Percentiles rank a stretch among this genome's conserved stretches.
Evolutionary conservation across 2,329 filamentous ascomycete genomes (phyloP).

Genomic region (Alternaria panax): DNA sequence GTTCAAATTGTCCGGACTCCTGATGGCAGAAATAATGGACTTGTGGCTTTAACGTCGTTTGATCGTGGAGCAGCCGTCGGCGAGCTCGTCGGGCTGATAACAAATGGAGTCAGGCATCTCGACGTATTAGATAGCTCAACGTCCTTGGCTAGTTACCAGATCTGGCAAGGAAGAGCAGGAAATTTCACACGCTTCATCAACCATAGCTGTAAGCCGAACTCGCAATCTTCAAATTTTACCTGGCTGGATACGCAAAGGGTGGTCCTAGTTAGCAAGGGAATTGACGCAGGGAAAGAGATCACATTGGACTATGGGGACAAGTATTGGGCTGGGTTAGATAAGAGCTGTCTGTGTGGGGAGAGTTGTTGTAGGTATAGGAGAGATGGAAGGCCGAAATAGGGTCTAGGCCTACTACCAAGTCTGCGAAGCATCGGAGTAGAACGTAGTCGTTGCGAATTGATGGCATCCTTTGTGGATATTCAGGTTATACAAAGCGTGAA

Average conservation of each 20-base stretch:
- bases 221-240: conserved; percentile 64
- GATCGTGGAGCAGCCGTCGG: conserved; percentile 62
- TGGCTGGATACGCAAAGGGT: conserved; percentile 65
- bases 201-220: conserved; percentile 65
- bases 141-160: conserved; percentile 64
- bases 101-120: conserved; percentile 59
- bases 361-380: conserved; percentile 58
- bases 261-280: conserved; percentile 63
- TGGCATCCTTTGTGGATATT: background rate
- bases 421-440: background rate
- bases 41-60: conserved; percentile 57
- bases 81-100: conserved; percentile 64
- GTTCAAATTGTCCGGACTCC: conserved; percentile 63
- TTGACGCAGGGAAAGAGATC: conserved; percentile 62
- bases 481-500: background rate
- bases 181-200: conserved; percentile 68
- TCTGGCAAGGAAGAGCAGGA: conserved; percentile 64
- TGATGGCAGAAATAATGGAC: conserved; percentile 63
- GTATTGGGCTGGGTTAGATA: conserved; percentile 65
- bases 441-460: background rate
- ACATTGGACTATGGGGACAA: conserved; percentile 66
- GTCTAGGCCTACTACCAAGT: background rate
- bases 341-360: conserved; percentile 63
- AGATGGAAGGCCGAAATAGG: background rate
- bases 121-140: conserved; percentile 63